Conservation (phyloP, 2,329 filamentous ascomycete species). For the Penicillium sumatraense region DNA sequence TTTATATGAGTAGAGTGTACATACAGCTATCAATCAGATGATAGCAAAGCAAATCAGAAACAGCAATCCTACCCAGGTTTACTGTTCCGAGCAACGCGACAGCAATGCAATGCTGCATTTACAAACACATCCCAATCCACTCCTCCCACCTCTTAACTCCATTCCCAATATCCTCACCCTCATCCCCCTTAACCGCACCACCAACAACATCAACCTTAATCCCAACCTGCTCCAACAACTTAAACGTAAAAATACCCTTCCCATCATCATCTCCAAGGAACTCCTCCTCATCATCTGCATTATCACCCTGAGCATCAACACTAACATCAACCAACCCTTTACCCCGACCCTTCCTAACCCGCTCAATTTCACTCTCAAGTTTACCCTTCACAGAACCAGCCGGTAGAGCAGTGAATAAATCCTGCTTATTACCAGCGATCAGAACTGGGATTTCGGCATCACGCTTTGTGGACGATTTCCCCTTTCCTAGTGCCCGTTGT, state of each 20-base stretch:
- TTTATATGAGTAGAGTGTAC: too few relatives aligned
- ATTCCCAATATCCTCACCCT: conserved; percentile 58
- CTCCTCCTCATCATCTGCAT: conserved; percentile 74
- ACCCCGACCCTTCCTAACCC: conserved; percentile 75
- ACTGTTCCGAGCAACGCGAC: too few relatives aligned
- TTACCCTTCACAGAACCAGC: conserved; percentile 72
- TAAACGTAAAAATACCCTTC: conserved; percentile 76
- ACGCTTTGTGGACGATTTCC: conserved; percentile 59
- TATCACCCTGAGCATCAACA: conserved; percentile 61
- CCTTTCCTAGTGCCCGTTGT: conserved; percentile 63
- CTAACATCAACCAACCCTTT: conserved; percentile 84
- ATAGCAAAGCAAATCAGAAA: too few relatives aligned
- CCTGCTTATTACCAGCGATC: conserved; percentile 91
- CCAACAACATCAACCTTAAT: conserved; percentile 76
- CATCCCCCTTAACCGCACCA: conserved; percentile 67
- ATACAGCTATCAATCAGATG: too few relatives aligned
- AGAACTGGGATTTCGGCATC: conserved; percentile 72
- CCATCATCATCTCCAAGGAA: conserved; percentile 83
- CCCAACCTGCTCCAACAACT: conserved; percentile 81
- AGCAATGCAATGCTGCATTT: too few relatives aligned
- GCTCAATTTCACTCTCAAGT: conserved; percentile 79
- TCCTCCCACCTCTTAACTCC: conserved; percentile 84
- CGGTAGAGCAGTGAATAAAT: conserved; percentile 91
- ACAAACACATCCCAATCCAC: conserved; percentile 83
- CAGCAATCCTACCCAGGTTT: too few relatives aligned